Conservation (phyloP, 352 stramenopile species). For the Pythium sukuiense region DNA sequence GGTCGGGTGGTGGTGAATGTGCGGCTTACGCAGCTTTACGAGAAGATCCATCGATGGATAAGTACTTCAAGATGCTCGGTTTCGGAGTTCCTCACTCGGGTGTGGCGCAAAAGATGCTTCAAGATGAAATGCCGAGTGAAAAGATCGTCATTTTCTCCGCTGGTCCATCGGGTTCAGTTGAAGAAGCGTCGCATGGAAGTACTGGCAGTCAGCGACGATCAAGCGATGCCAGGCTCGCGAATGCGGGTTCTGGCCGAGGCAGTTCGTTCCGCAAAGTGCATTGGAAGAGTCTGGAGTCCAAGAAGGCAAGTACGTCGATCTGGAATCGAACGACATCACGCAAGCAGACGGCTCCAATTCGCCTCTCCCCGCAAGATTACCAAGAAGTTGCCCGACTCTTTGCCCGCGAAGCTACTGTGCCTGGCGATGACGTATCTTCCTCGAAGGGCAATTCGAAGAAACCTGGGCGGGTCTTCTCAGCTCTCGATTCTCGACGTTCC, state of each 20-base stretch:
- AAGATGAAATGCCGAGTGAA: constrained; percentile 64
- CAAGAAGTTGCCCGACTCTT: constrained; percentile 62
- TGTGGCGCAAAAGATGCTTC: constrained; percentile 79
- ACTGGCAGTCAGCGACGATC: background rate
- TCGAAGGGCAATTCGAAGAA: constrained; percentile 17
- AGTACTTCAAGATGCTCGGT: constrained; percentile 86
- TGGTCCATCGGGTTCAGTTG: constrained; percentile 34
- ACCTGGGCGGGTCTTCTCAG: constrained; percentile 37
- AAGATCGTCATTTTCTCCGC: constrained; percentile 62
- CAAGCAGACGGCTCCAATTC: constrained; percentile 66
- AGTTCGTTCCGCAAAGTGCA: constrained; percentile 79
- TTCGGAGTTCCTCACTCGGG: constrained; percentile 70
- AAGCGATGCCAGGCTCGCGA: constrained; percentile 5
- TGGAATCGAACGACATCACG: constrained; percentile 67
- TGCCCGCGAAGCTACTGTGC: constrained; percentile 27
- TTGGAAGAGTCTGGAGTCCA: constrained; percentile 70
- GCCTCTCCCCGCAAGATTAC: constrained; percentile 68
- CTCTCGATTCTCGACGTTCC: constrained; percentile 66
- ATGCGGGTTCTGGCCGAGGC: constrained; percentile 32
- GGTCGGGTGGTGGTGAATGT: constrained; percentile 32
- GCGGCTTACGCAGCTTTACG: constrained; percentile 55
- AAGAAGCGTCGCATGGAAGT: background rate
- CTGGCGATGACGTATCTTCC: background rate
- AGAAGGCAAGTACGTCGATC: constrained; percentile 62
- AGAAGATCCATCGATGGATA: constrained; percentile 64